These are phyloP conservation scores for Glycine soja DNA, from an alignment of 306 rosid genomes.

Conservation along the genomic window DNA sequence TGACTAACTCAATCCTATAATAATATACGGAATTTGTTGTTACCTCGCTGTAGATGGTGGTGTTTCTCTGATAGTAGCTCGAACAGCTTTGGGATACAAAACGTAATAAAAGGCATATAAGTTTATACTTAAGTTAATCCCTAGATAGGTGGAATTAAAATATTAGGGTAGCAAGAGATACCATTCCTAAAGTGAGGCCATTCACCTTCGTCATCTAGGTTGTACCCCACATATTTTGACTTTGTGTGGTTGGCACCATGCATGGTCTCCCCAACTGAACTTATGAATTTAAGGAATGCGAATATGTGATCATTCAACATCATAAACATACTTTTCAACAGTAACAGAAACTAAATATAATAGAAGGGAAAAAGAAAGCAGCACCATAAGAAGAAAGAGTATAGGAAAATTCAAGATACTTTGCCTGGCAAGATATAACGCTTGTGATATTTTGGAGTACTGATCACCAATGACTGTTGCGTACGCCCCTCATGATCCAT, in stretches of 20 bases:
- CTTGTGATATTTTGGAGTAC: constrained; percentile 88
- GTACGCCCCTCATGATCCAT: constrained; percentile 82
- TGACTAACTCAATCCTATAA: constrained; percentile 29
- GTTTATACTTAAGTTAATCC: constrained; percentile 37
- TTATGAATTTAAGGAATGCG: constrained; percentile 43
- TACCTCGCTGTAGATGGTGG: constrained; percentile 78
- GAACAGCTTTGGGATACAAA: constrained; percentile 71
- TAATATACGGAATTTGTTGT: constrained; percentile 16
- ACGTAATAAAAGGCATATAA: constrained; percentile 38
- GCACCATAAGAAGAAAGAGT: not conserved
- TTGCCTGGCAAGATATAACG: constrained; percentile 92
- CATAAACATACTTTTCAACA: constrained; percentile 12
- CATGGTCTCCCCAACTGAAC: constrained; percentile 91
- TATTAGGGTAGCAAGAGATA: constrained; percentile 45
- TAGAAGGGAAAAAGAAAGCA: constrained; percentile 11
- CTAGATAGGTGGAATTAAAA: constrained; percentile 25
- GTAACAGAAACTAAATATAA: not conserved
- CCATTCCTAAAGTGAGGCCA: constrained; percentile 90
- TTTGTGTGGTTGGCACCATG: constrained; percentile 62
- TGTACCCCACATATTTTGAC: constrained; percentile 79
- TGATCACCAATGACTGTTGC: constrained; percentile 83
- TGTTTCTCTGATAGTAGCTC: constrained; percentile 85
- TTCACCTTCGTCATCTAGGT: constrained; percentile 84
- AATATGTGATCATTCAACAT: constrained; percentile 34
- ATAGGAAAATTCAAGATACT: constrained; percentile 41